These are phyloP conservation scores for Sphenostylis stenocarpa DNA, from an alignment of 306 rosid genomes.

Conservation along the genomic window DNA sequence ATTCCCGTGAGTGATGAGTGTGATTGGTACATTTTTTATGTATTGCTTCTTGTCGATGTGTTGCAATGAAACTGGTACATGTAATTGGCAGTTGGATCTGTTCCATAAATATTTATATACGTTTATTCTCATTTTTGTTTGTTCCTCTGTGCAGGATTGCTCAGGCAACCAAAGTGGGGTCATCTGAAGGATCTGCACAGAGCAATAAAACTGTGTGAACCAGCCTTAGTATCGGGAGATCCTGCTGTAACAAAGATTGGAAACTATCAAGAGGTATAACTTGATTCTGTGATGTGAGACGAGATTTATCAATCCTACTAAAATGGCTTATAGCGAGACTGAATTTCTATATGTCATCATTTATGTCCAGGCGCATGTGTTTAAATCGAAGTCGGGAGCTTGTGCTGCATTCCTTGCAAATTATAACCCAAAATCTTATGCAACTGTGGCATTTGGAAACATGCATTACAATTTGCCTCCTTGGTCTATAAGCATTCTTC, in stretches of 20 bases:
- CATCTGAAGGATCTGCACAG: slow-evolving; percentile 95
- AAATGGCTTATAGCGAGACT: slow-evolving; percentile 21
- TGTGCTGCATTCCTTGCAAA: slow-evolving; percentile 98
- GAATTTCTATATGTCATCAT: slow-evolving; percentile 11
- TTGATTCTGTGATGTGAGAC: slow-evolving; percentile 2
- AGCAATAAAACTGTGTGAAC: slow-evolving; percentile 92
- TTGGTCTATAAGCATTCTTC: slow-evolving; percentile 98
- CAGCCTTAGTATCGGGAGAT: slow-evolving; percentile 83
- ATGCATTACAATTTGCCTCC: slow-evolving; percentile 97
- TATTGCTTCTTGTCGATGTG: neutral
- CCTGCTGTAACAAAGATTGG: slow-evolving; percentile 72
- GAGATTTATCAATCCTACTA: slow-evolving; percentile 20
- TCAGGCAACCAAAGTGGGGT: slow-evolving; percentile 97
- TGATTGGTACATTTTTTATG: neutral
- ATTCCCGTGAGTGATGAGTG: neutral
- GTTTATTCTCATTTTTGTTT: slow-evolving; percentile 7
- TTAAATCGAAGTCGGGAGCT: slow-evolving; percentile 75
- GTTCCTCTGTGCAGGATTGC: slow-evolving; percentile 59
- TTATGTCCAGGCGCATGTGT: slow-evolving; percentile 80
- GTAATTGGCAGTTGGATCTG: slow-evolving; percentile 1
- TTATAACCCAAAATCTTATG: slow-evolving; percentile 68
- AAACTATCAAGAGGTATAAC: slow-evolving; percentile 73
- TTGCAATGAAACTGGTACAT: neutral
- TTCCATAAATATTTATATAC: neutral
- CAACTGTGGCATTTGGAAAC: slow-evolving; percentile 75